phyloP scores from a whole-genome alignment of 1,139 yeast genomes.

The Wickerhamomyces sp. region DNA sequence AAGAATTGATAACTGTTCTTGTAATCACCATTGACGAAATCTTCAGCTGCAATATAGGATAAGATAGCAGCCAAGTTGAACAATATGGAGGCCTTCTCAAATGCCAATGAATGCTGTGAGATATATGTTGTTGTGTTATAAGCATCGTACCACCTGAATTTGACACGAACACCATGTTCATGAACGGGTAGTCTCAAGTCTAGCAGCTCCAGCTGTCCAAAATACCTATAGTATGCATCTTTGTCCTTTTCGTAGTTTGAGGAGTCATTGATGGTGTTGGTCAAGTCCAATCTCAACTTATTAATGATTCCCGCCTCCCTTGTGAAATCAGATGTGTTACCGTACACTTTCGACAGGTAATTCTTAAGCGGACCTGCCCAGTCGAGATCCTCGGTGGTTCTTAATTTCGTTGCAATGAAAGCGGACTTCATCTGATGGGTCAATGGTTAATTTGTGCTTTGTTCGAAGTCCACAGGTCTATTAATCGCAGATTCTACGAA shows the following conservation, averaged over 20 bases:
- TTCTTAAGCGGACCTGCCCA: conserved; percentile 61
- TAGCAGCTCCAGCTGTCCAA: conserved; percentile 75
- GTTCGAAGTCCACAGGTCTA: too few species aligned
- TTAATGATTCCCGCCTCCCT: conserved; percentile 53
- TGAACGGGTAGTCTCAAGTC: conserved; percentile 71
- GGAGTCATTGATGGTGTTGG: conserved; percentile 40
- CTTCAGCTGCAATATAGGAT: conserved; percentile 40
- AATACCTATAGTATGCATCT: conserved; percentile 52
- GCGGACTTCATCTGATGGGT: conserved; percentile 16
- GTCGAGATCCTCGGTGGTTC: conserved; percentile 55
- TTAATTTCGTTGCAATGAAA: conserved; percentile 28
- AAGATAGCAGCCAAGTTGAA: conserved; percentile 67
- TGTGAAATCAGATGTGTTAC: conserved; percentile 51
- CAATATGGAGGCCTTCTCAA: conserved; percentile 82
- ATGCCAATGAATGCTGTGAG: conserved; percentile 65
- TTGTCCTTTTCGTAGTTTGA: conserved; percentile 10
- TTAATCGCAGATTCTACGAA: too few species aligned
- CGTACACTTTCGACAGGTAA: conserved; percentile 61
- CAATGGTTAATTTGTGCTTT: too few species aligned
- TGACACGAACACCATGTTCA: conserved; percentile 48
- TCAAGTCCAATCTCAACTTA: conserved; percentile 56
- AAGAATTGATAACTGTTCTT: conserved; percentile 59
- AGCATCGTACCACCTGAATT: conserved; percentile 82
- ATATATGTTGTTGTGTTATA: conserved; percentile 48
- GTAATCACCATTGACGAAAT: conserved; percentile 39